Conservation (phyloP, 2,329 filamentous ascomycete species). For the Aspergillus pseudotamarii region DNA sequence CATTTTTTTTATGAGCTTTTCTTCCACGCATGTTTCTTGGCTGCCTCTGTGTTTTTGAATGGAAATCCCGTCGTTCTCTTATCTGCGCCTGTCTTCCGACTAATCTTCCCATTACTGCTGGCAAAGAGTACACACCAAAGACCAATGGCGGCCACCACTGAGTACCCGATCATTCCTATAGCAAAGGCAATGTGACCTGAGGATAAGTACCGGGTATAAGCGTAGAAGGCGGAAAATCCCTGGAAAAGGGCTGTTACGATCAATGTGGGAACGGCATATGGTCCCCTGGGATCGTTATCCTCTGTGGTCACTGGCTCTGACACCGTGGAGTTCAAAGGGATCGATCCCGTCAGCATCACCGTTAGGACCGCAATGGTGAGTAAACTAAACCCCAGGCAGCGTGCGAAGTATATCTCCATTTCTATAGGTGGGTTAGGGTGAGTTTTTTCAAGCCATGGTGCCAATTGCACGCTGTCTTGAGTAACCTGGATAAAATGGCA, state of each 20-base stretch:
- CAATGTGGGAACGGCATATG: conserved; percentile 68
- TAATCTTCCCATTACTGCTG: conserved; percentile 59
- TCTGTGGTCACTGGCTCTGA: conserved; percentile 45
- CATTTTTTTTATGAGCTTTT: conserved; percentile 10
- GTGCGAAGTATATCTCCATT: conserved; percentile 73
- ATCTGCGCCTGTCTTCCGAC: conserved; percentile 66
- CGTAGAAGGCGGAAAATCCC: conserved; percentile 62
- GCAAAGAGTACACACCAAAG: conserved; percentile 67
- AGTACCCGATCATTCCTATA: conserved; percentile 62
- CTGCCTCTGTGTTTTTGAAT: conserved; percentile 63
- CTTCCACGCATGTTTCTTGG: conserved; percentile 51
- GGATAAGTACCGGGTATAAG: conserved; percentile 68
- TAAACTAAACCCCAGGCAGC: conserved; percentile 69
- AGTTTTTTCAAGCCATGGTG: not conserved
- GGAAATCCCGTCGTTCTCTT: conserved; percentile 69
- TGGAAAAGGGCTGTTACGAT: conserved; percentile 71
- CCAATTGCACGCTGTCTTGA: not conserved
- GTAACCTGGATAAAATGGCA: not conserved
- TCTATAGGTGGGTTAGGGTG: not conserved
- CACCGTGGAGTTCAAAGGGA: conserved; percentile 64
- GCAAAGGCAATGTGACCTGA: conserved; percentile 60
- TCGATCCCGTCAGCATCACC: conserved; percentile 70
- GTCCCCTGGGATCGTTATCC: conserved; percentile 54
- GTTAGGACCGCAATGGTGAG: conserved; percentile 65
- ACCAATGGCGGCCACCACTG: conserved; percentile 62